Base-by-base conservation (phyloP, 495 filamentous ascomycete species). In the Collariella sp. region DNA sequence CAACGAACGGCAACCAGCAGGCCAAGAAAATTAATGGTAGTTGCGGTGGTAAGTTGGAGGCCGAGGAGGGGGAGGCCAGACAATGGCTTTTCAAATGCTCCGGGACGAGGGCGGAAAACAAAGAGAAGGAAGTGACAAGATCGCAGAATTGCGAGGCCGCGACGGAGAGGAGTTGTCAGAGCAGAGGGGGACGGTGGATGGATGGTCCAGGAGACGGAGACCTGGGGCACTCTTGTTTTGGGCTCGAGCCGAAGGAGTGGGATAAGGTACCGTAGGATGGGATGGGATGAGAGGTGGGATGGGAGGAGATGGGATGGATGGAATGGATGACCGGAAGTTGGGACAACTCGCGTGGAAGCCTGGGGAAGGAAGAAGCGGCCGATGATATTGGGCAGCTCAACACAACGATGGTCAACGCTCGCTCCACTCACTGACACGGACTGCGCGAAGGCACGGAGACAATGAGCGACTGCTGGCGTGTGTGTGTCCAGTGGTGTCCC, bases 381-480 rank as follows among this genome's bases (percentile, higher is more conserved):
- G 18, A 10, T 16, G 23, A 33, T 46, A 46, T 46, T 18, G 44
- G 7, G 2, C 23, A 16, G 47, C 63, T 54, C 64, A 67, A 67
- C 64, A 55, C 46, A 61, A 66, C 61, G 58, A 34, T 34, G 13
- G 6, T 34, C 6, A 34, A 6, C 33, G 33, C 60, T n/a, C n/a
- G n/a, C n/a, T n/a, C n/a, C n/a, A n/a, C n/a, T n/a, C n/a, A n/a
- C n/a, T n/a, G n/a, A n/a, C n/a, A n/a, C n/a, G n/a, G n/a, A n/a
- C n/a, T n/a, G n/a, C n/a, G n/a, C n/a, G n/a, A n/a, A n/a, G n/a
- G n/a, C n/a, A n/a, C n/a, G n/a, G n/a, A n/a, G n/a, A n/a, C n/a
- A n/a, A n/a, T n/a, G n/a, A n/a, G n/a, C n/a, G n/a, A n/a, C n/a
- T n/a, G n/a, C n/a, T n/a, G n/a, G n/a, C n/a, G n/a, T n/a, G n/a